These are phyloP conservation scores for Diatrype stigma DNA, from an alignment of 2,329 filamentous ascomycete species.

Conservation along the genomic window DNA sequence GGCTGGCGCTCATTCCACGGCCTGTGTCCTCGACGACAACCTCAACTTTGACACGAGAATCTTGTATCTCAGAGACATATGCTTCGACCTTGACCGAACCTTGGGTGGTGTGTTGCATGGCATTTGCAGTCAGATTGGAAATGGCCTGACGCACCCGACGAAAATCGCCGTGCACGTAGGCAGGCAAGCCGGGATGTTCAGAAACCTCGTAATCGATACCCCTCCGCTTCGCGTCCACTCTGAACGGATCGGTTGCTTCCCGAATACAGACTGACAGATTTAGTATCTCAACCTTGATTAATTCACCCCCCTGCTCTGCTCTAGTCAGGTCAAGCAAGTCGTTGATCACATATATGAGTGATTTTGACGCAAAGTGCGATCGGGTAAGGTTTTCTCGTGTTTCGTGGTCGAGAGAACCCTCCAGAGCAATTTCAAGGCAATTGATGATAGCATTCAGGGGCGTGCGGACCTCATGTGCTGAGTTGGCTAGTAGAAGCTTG, in stretches of 20 bases:
- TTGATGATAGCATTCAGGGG: constrained; percentile 93
- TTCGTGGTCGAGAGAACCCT: constrained; percentile 73
- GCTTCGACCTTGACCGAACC: constrained; percentile 70
- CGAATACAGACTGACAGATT: constrained; percentile 65
- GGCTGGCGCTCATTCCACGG: constrained; percentile 56
- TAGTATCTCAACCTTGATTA: constrained; percentile 78
- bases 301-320: constrained; percentile 72
- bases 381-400: constrained; percentile 79
- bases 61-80: constrained; percentile 53
- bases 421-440: constrained; percentile 85
- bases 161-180: constrained; percentile 71
- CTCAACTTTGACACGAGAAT: constrained; percentile 62
- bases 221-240: constrained; percentile 71
- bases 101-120: constrained; percentile 68
- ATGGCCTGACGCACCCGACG: constrained; percentile 77
- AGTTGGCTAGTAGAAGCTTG: constrained; percentile 74
- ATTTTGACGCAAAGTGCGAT: constrained; percentile 89
- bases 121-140: constrained; percentile 79
- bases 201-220: constrained; percentile 65
- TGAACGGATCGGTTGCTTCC: constrained; percentile 75
- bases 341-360: constrained; percentile 90
- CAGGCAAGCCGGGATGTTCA: constrained; percentile 65
- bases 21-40: constrained; percentile 75
- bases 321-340: constrained; percentile 86
- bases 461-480: constrained; percentile 86